phyloP scores from a whole-genome alignment of 164 flowering plant species.

The Macadamia tetraphylla region DNA sequence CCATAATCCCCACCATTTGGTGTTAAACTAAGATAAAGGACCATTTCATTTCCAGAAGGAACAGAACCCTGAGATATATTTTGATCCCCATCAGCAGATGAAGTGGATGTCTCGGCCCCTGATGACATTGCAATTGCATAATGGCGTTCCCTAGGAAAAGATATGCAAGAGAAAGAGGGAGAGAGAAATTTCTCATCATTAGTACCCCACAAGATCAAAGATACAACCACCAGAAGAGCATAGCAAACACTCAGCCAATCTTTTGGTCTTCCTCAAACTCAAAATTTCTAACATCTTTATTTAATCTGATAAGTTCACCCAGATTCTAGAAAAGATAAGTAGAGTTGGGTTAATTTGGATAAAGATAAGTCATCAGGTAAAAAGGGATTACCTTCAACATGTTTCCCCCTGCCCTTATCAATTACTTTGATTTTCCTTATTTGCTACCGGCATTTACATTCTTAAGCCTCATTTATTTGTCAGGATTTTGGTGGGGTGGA shows the following conservation, averaged over 20 bases:
- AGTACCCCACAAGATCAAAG: neutral
- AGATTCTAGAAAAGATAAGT: no score
- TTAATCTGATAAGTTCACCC: no score
- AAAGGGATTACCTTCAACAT: no score
- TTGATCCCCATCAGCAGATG: constrained; percentile 22
- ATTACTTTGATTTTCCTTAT: no score
- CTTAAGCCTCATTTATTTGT: no score
- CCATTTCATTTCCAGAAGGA: constrained; percentile 25
- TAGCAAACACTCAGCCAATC: neutral
- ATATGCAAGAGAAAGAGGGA: neutral
- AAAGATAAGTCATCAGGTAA: no score
- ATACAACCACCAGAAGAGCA: neutral
- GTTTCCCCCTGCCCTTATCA: no score
- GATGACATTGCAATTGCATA: constrained; percentile 19
- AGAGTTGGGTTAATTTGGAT: no score
- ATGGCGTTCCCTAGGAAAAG: constrained; percentile 25
- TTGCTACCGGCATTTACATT: no score
- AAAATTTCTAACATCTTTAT: no score
- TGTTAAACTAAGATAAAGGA: constrained; percentile 21
- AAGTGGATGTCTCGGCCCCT: constrained; percentile 23
- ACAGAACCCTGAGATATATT: constrained; percentile 16
- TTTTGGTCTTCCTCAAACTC: neutral
- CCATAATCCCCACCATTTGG: constrained; percentile 26
- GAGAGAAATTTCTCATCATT: neutral
- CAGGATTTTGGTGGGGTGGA: no score